Evolutionary conservation across 306 rosid genomes (phyloP), one percentile per base, ranked within the genome.

Genomic region (Leucaena leucocephala): DNA sequence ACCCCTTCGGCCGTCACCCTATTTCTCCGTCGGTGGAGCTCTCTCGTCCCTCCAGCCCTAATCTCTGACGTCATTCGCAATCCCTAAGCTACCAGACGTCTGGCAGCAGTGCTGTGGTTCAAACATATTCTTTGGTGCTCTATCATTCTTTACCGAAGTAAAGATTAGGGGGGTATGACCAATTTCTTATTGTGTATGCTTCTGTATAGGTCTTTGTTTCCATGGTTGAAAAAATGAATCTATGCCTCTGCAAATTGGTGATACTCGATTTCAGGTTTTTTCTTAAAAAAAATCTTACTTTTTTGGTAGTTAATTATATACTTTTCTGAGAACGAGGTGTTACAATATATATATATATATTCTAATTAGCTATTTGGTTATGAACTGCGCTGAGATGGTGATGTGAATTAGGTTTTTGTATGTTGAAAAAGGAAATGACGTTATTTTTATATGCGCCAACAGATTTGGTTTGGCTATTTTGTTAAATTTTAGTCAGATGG

Each of bases 371-470:
- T 50, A 35, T 54, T 35, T 52, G 40, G 46, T 72, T 72, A 54
- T 54, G 40, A 55, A 17, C 15, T 19, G 68, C 52, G 2, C 39
- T 74, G 38, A 16, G 45, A 35, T 64, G 64, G 70, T 64, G 49
- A 39, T 8, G 7, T 42, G 45, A 42, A 42, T 42, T 42, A 42
- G 10, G 10, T 8, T 3, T 10, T 3, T 10, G 10, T 10, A 42
- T 42, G 45, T 21, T 68, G 49, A 70, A 5, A 76, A 71, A 49
- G 77, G 61, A 85, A 76, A 21, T 72, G 21, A 3, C 67, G 61
- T 66, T 72, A 39, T 48, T 71, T 68, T 72, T 8, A 71, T 61
- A 19, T 22, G 58, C 44, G 44, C 54, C 21, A 44, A 76, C 55
- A 50, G n/a, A n/a, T 72, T 64, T 72, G 35, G 9, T 27, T 46